phyloP scores from a whole-genome alignment of 2,329 filamentous ascomycete genomes.

The Ilyonectria mors-panacis region DNA sequence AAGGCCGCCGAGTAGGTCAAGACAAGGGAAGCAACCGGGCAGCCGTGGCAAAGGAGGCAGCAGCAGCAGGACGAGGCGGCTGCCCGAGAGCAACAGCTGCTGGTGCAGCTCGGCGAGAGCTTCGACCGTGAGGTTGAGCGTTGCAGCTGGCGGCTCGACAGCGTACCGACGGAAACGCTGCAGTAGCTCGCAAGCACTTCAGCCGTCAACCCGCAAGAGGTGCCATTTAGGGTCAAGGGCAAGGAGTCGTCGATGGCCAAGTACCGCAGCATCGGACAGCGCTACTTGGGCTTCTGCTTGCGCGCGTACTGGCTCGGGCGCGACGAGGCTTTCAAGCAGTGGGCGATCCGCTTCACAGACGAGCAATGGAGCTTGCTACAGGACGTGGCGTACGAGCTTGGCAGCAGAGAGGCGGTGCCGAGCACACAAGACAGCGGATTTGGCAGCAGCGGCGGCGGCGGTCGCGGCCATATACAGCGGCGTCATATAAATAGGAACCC shows the following conservation, averaged over 20 bases:
- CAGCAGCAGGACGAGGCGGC: too few species aligned
- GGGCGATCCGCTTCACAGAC: conserved; percentile 16
- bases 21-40: not conserved
- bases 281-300: conserved; percentile 15
- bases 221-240: conserved; percentile 3
- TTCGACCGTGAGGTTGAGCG: conserved; percentile 19
- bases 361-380: conserved; percentile 18
- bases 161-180: not conserved
- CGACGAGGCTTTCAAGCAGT: conserved; percentile 12
- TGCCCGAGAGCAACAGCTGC: too few species aligned
- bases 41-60: too few species aligned
- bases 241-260: conserved; percentile 21
- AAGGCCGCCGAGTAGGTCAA: not conserved
- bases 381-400: conserved; percentile 9
- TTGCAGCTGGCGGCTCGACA: not conserved
- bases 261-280: conserved; percentile 13
- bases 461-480: not conserved
- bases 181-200: not conserved
- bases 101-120: not conserved
- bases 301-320: not conserved
- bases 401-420: not conserved
- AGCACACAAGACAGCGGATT: conserved; percentile 1
- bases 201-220: not conserved
- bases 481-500: not conserved
- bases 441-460: not conserved